These are phyloP conservation scores for Rhizophagus prolifer DNA, from an alignment of 192 early-diverging fungal genomes.

Conservation along the genomic window DNA sequence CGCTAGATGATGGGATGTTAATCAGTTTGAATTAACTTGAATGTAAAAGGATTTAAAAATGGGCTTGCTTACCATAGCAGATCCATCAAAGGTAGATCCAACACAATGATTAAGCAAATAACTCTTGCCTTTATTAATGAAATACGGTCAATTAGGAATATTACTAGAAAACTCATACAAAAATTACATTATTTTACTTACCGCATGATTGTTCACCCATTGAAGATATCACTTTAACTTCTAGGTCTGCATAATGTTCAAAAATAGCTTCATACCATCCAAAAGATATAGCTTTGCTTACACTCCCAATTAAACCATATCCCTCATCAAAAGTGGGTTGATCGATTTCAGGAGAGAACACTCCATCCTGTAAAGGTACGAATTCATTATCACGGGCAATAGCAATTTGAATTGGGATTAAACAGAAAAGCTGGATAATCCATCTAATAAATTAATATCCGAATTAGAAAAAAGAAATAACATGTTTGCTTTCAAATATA, in stretches of 20 bases:
- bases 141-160: background rate
- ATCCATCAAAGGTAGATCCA: conserved; percentile 29
- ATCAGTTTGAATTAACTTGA: background rate
- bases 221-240: conserved; percentile 29
- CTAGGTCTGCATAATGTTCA: conserved; percentile 18
- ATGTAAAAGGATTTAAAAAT: background rate
- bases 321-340: conserved; percentile 10
- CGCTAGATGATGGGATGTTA: conserved; percentile 5
- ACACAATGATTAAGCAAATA: conserved; percentile 31
- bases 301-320: conserved; percentile 21
- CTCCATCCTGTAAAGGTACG: conserved; percentile 15
- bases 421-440: conserved; percentile 15
- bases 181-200: background rate
- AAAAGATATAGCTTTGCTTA: conserved; percentile 24
- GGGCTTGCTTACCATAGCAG: conserved; percentile 25
- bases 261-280: conserved; percentile 31
- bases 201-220: conserved; percentile 35
- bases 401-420: conserved; percentile 27
- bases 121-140: conserved; percentile 6
- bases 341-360: background rate
- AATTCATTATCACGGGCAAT: conserved; percentile 30
- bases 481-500: background rate
- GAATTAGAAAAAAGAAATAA: background rate
- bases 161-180: background rate
- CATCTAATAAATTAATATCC: conserved; percentile 2